phyloP scores from a whole-genome alignment of 2,329 filamentous ascomycete species.

The Xylariaceae sp. region DNA sequence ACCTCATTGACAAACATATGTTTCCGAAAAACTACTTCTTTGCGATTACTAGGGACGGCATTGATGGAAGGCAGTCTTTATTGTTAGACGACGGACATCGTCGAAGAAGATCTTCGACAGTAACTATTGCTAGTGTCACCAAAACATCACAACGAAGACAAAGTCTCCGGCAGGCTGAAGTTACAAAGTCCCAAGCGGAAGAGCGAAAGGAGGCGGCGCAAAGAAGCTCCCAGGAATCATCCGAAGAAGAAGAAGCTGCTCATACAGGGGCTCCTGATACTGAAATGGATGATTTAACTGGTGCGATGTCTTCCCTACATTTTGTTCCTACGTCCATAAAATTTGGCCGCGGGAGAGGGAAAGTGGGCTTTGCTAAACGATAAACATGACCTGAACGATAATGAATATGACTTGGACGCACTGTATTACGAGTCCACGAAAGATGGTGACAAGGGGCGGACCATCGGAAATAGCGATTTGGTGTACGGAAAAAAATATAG shows the following conservation, averaged over 20 bases:
- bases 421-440: conserved; percentile 26
- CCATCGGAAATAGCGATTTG: too few species aligned
- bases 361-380: conserved; percentile 58
- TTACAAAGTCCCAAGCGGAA: conserved; percentile 19
- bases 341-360: conserved; percentile 65
- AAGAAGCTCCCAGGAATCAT: conserved; percentile 16
- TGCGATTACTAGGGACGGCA: conserved; percentile 83
- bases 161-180: conserved; percentile 39
- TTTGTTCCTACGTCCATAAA: conserved; percentile 72
- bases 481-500: too few species aligned
- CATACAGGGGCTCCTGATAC: conserved; percentile 46
- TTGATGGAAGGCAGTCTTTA: conserved; percentile 83
- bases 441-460: too few species aligned
- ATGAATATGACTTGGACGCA: conserved; percentile 4
- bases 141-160: conserved; percentile 34
- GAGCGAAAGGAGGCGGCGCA: conserved; percentile 13
- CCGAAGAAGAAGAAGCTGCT: conserved; percentile 16
- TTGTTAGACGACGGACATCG: conserved; percentile 64
- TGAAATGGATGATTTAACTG: conserved; percentile 67
- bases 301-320: conserved; percentile 72
- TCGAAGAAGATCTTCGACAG: conserved; percentile 55
- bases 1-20: conserved; percentile 92
- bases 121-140: conserved; percentile 33
- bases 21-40: conserved; percentile 92
- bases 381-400: conserved; percentile 35